phyloP scores from a whole-genome alignment of 176 grass and related monocot species.

The Oryza longistaminata region DNA sequence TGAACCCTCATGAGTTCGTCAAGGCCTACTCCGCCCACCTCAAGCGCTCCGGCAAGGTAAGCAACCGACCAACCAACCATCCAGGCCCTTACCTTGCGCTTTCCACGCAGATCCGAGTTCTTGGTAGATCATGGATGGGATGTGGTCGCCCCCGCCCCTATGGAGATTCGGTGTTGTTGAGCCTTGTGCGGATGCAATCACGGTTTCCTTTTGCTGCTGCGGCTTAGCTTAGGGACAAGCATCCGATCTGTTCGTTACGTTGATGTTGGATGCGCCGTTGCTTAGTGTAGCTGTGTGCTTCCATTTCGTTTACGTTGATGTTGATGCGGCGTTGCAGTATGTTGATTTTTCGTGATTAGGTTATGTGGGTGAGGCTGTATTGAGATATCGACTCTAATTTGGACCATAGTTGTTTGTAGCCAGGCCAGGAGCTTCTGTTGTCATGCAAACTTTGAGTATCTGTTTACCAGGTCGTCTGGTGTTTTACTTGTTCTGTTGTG shows the following conservation, averaged over 20 bases:
- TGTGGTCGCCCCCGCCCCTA: neutral
- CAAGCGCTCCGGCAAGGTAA: conserved; percentile 65
- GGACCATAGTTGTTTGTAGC: neutral
- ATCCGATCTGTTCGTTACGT: neutral
- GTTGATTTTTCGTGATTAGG: neutral
- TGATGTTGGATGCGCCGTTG: neutral
- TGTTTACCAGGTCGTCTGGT: neutral
- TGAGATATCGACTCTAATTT: neutral
- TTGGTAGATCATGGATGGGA: neutral
- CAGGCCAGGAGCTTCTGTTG: neutral
- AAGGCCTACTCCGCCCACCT: conserved; percentile 65
- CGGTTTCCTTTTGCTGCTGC: neutral
- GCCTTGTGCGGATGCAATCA: neutral
- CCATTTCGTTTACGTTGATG: neutral
- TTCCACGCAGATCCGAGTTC: neutral
- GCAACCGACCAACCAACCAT: neutral
- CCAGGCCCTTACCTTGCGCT: neutral
- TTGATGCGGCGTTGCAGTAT: neutral
- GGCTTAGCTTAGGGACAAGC: neutral
- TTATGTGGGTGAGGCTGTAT: neutral
- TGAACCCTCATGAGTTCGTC: conserved; percentile 58
- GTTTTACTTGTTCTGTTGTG: neutral
- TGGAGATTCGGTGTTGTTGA: neutral
- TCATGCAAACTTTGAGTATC: neutral
- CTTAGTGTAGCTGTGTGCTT: neutral